These are phyloP conservation scores for Amylostereum chailletii DNA, from an alignment of 1,284 basidiomycete species.

Conservation along the genomic window DNA sequence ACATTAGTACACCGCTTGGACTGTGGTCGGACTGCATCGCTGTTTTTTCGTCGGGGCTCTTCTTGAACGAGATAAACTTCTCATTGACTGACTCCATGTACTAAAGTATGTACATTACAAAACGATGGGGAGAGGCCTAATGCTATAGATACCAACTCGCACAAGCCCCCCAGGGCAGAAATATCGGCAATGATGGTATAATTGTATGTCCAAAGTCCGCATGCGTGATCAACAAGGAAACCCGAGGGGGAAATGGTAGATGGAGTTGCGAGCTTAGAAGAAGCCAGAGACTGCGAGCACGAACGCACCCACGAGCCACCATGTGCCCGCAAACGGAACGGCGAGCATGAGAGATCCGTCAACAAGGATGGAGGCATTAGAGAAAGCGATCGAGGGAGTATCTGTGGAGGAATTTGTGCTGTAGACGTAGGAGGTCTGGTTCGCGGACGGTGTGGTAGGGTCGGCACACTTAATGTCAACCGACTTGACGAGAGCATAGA, in stretches of 20 bases:
- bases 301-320: slow-evolving; percentile 3
- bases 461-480: slow-evolving; percentile 56
- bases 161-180: no score
- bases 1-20: no score
- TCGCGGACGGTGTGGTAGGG: slow-evolving; percentile 27
- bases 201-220: no score
- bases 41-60: no score
- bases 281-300: slow-evolving; percentile 1
- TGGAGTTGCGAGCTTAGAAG: neutral
- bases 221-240: no score
- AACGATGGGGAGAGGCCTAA: no score
- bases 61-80: no score
- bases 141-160: no score
- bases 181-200: no score
- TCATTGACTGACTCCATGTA: no score
- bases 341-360: slow-evolving; percentile 8
- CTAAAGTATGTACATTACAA: no score
- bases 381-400: slow-evolving; percentile 42
- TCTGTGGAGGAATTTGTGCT: slow-evolving; percentile 40
- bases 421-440: slow-evolving; percentile 56
- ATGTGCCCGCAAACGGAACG: neutral
- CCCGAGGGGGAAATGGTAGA: neutral
- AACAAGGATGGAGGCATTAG: slow-evolving; percentile 39
- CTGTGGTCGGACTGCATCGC: no score
- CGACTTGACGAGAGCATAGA: slow-evolving; percentile 49